phyloP scores from a whole-genome alignment of 1,284 basidiomycete genomes.

The Grifola frondosa region DNA sequence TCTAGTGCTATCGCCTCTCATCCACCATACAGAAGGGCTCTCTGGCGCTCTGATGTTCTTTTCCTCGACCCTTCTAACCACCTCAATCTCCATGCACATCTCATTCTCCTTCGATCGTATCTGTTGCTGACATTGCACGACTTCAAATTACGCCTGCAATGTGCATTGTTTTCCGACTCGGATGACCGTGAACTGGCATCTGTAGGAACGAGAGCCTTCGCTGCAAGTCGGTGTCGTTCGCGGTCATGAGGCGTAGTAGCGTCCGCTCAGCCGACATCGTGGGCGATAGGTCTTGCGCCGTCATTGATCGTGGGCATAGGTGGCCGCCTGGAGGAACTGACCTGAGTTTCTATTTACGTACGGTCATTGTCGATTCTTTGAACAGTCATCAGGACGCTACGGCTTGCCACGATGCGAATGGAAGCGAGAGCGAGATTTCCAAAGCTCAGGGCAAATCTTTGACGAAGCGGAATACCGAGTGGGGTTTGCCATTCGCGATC shows the following conservation, averaged over 20 bases:
- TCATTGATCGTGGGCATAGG: constrained; percentile 65
- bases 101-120: constrained; percentile 66
- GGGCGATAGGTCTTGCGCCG: constrained; percentile 75
- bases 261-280: constrained; percentile 29
- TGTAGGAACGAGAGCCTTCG: constrained; percentile 15
- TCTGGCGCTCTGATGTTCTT: constrained; percentile 60
- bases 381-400: constrained; percentile 31
- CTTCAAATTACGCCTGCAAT: constrained; percentile 63
- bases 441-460: constrained; percentile 36
- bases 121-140: constrained; percentile 62
- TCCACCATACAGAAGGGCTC: constrained; percentile 54
- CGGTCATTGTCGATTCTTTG: constrained; percentile 77
- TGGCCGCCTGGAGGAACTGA: constrained; percentile 88
- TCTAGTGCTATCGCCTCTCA: constrained; percentile 57
- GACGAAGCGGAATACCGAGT: constrained; percentile 75
- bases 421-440: constrained; percentile 23
- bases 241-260: not conserved
- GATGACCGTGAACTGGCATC: constrained; percentile 42
- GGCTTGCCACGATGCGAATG: constrained; percentile 14
- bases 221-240: not conserved
- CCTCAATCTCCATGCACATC: constrained; percentile 61
- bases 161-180: constrained; percentile 69
- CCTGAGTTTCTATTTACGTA: constrained; percentile 76
- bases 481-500: constrained; percentile 78
- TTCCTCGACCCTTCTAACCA: constrained; percentile 55